These are phyloP conservation scores for Candida orba DNA, from an alignment of 805 yeast genomes.

Conservation along the genomic window DNA sequence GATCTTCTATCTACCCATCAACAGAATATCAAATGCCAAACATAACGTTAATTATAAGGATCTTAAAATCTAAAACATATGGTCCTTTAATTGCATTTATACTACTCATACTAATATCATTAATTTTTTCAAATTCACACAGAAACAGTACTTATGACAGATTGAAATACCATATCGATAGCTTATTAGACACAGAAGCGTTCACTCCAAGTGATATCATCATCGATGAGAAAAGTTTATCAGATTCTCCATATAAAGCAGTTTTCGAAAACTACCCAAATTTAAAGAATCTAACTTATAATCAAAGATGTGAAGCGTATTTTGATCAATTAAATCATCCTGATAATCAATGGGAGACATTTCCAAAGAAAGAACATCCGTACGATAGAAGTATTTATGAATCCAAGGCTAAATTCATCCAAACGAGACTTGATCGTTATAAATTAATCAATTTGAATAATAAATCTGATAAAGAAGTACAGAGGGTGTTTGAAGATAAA, in stretches of 20 bases:
- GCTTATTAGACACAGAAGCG: neutral
- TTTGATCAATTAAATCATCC: conserved; percentile 21
- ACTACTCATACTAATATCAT: no score
- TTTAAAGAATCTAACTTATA: conserved; percentile 2
- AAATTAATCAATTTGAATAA: conserved; percentile 3
- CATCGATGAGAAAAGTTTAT: neutral
- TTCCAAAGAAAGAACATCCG: conserved; percentile 14
- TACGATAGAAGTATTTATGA: conserved; percentile 19
- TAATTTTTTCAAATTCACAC: no score
- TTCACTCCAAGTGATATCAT: neutral
- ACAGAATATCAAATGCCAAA: no score
- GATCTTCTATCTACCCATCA: no score
- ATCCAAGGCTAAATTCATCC: conserved; percentile 13
- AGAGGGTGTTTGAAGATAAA: conserved; percentile 10
- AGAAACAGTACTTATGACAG: no score
- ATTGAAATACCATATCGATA: neutral
- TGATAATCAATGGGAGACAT: conserved; percentile 18
- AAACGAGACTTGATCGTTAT: conserved; percentile 10
- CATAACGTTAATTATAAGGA: no score
- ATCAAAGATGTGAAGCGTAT: conserved; percentile 24
- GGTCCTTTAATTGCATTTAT: no score
- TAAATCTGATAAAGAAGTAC: conserved; percentile 11
- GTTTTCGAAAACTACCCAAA: neutral
- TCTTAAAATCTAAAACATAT: no score
- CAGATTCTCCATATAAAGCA: neutral